Base-by-base conservation (phyloP, 1,284 basidiomycete species). In the Moesziomyces globuligerus region DNA sequence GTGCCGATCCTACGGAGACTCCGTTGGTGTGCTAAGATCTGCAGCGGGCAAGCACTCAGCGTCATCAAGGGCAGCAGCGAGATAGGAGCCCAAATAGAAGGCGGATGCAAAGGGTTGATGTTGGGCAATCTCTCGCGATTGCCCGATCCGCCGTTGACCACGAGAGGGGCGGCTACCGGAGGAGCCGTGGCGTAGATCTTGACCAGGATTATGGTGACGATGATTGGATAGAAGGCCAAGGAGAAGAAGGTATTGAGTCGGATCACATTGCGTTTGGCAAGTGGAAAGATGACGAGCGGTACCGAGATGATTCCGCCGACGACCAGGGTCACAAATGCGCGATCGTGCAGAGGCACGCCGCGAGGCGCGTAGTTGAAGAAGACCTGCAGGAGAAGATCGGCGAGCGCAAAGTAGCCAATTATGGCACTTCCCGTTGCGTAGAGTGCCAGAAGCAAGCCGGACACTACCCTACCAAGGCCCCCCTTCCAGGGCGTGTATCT, bases 391-490 rank as follows among this genome's bases (percentile, higher is more conserved):
- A 81, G 59, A 34, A 80, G 55, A 51, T 81, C 77, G 3, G 77
- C 76, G 24, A 80, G 61, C 6, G 79, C 76, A 60, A 78, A 76
- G 58, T 81, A 81, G 28, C 75, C 78, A 23, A 81, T 69, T 44
- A 78, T 66, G 20, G 80, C 80, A 20, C 72, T 70, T 7, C 77
- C 77, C 3, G 75, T 79, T n/a, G 79, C 76, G 38, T 81, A 81
- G 1, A 65, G 26, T 7, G 74, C 76, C 1, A 81, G 57, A 9
- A 78, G 47, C 4, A 72, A 18, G 7, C 78, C 76, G 13, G 72
- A 64, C 7, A 75, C 20, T 0, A 58, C 72, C 24, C 74, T 42
- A 7, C 79, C 79, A 1, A 80, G 47, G 13, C 70, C 75, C 4
- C 73, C 71, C 53, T 79, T 79, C 79, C 79, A 81, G 2, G 42